Evolutionary conservation across 306 rosid genomes (phyloP).

Genomic region (Quercus berberidifolia): DNA sequence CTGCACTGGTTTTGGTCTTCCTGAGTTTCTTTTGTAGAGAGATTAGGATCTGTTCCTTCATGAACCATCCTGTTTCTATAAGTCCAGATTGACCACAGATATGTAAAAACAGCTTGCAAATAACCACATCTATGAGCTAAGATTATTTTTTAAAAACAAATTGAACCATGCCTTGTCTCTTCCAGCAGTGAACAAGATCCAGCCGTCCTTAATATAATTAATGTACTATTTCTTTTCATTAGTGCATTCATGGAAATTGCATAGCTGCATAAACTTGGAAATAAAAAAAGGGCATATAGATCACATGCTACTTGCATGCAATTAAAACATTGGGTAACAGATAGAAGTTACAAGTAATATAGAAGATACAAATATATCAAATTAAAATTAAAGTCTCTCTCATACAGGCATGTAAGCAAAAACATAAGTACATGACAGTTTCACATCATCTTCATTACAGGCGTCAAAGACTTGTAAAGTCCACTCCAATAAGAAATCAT

Average conservation of each 20-base stretch:
- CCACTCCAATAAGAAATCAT: not conserved
- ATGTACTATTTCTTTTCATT: not conserved
- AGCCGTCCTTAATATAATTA: not conserved
- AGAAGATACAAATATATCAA: no score
- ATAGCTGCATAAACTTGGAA: not conserved
- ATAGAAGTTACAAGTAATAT: no score
- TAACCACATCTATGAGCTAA: not conserved
- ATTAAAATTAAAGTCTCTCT: not conserved
- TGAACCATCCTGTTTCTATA: no score
- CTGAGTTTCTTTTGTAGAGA: no score
- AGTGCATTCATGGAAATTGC: not conserved
- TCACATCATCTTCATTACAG: not conserved
- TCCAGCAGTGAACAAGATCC: constrained; percentile 82
- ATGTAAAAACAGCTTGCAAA: not conserved
- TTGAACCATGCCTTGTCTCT: constrained; percentile 73
- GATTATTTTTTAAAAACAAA: not conserved
- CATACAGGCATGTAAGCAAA: not conserved
- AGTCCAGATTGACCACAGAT: no score
- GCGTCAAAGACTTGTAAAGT: not conserved
- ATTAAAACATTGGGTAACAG: no score
- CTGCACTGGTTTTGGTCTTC: no score
- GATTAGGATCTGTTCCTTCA: no score
- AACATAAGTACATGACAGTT: not conserved
- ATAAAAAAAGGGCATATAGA: not conserved
- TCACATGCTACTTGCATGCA: no score